Evolutionary conservation across 306 rosid species (phyloP).

Genomic region (Vigna hirtella): DNA sequence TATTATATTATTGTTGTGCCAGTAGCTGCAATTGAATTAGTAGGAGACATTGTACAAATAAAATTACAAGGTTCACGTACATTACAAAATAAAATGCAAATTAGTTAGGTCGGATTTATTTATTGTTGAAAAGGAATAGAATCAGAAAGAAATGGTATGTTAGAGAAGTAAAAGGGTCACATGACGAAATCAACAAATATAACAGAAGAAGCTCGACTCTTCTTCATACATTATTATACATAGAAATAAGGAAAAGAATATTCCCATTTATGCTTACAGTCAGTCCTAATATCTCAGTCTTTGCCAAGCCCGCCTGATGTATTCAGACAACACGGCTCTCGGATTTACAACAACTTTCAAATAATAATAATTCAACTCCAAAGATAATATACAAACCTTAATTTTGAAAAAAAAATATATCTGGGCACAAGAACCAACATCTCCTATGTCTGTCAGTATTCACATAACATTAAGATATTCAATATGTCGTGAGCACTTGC

Average conservation of each 20-base stretch:
- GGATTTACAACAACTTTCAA: conserved; percentile 43
- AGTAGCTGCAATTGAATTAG: too few relatives aligned
- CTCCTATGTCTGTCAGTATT: conserved; percentile 52
- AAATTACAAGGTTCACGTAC: too few relatives aligned
- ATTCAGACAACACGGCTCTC: conserved; percentile 41
- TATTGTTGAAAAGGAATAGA: too few relatives aligned
- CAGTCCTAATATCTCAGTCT: conserved; percentile 40
- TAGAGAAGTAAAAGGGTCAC: not conserved
- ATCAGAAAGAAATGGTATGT: not conserved
- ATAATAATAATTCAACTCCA: conserved; percentile 50
- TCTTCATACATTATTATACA: conserved; percentile 39
- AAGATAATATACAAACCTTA: conserved; percentile 57
- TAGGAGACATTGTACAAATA: too few relatives aligned
- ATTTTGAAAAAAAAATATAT: conserved; percentile 14
- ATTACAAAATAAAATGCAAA: too few relatives aligned
- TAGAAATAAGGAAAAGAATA: conserved; percentile 20
- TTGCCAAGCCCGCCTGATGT: conserved; percentile 32
- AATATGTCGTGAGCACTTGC: conserved; percentile 40
- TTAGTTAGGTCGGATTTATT: too few relatives aligned
- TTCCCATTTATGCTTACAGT: conserved; percentile 48
- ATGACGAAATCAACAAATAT: not conserved
- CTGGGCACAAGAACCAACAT: conserved; percentile 42
- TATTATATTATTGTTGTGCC: too few relatives aligned
- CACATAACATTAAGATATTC: conserved; percentile 47
- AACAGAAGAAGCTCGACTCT: conserved; percentile 11